Evolutionary conservation across 2,329 filamentous ascomycete genomes (phyloP).

Genomic region (Lizonia empirigonia): DNA sequence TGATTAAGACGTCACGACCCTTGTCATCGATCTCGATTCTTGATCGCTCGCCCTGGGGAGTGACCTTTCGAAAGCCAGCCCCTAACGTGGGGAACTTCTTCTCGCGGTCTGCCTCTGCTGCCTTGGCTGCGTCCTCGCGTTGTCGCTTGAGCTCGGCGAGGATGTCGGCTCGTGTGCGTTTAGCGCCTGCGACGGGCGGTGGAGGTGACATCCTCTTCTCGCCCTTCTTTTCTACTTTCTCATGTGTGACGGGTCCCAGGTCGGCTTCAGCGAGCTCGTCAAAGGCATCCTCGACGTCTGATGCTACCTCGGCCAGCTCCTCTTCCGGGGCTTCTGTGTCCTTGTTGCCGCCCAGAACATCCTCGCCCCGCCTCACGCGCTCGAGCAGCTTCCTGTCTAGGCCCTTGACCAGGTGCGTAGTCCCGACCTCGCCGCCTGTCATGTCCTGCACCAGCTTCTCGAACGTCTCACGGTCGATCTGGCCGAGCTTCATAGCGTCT

Average conservation of each 20-base stretch:
- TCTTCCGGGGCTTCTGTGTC: constrained; percentile 41
- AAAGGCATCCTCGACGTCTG: constrained; percentile 53
- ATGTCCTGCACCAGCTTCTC: constrained; percentile 76
- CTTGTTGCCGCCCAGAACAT: constrained; percentile 47
- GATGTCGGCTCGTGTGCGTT: constrained; percentile 64
- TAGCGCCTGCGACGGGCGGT: constrained; percentile 52
- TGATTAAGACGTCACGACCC: constrained; percentile 64
- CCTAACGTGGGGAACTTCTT: constrained; percentile 56
- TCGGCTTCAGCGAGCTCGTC: constrained; percentile 67
- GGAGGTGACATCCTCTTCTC: constrained; percentile 53
- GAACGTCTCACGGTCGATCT: constrained; percentile 82
- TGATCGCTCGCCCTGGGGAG: constrained; percentile 55
- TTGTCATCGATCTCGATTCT: constrained; percentile 62
- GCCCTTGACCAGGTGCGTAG: constrained; percentile 89
- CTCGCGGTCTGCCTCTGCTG: constrained; percentile 50
- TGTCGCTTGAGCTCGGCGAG: constrained; percentile 64
- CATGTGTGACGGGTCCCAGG: constrained; percentile 69
- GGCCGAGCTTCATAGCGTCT: constrained; percentile 78
- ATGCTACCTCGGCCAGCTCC: constrained; percentile 33
- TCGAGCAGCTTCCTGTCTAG: constrained; percentile 83
- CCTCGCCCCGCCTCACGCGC: constrained; percentile 70
- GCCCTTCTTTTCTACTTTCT: constrained; percentile 61
- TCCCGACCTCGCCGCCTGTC: constrained; percentile 77
- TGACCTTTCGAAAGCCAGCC: constrained; percentile 61
- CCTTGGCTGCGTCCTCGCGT: constrained; percentile 52